A percentile compares a stretch with the other conserved stretches of the same genome.
These are phyloP conservation scores for Massariosphaeria phaeospora DNA, from an alignment of 495 filamentous ascomycete species.

Conservation along the genomic window DNA sequence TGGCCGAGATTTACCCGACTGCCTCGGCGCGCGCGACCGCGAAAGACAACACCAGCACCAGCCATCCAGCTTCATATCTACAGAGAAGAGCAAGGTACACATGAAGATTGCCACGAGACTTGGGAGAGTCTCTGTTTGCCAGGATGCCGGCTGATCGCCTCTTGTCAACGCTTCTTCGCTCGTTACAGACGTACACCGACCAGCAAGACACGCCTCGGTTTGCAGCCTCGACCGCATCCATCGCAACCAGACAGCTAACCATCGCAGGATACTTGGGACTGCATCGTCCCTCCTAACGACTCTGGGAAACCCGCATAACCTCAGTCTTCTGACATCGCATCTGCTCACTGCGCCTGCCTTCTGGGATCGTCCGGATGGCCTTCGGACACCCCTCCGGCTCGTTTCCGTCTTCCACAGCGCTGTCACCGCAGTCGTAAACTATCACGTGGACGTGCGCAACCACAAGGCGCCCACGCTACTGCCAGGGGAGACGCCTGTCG, in stretches of 20 bases:
- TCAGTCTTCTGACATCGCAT: conserved; percentile 86
- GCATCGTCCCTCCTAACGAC: conserved; percentile 76
- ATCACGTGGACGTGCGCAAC: conserved; percentile 44
- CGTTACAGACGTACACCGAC: conserved; percentile 42
- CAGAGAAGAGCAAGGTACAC: no score
- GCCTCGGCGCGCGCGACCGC: conserved; percentile 17
- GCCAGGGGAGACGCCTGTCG: conserved; percentile 41
- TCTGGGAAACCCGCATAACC: conserved; percentile 83
- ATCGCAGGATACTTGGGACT: conserved; percentile 65
- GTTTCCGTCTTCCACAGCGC: conserved; percentile 87
- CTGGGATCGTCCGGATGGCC: conserved; percentile 69
- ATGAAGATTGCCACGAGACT: no score
- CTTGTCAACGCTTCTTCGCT: conserved; percentile 40
- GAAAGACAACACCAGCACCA: conserved; percentile 11
- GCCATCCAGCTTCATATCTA: no score
- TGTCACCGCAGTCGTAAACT: conserved; percentile 41
- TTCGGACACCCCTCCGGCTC: conserved; percentile 68
- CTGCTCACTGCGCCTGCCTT: conserved; percentile 79
- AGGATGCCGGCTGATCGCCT: conserved; percentile 41
- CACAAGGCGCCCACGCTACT: conserved; percentile 41
- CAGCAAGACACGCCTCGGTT: conserved; percentile 49
- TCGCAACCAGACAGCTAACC: conserved; percentile 22
- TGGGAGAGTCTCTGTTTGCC: neutral
- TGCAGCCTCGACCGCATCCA: neutral
- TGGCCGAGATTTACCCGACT: conserved; percentile 8